These are phyloP conservation scores for Russula lepida DNA, from an alignment of 768 basidiomycete species.

Conservation along the genomic window DNA sequence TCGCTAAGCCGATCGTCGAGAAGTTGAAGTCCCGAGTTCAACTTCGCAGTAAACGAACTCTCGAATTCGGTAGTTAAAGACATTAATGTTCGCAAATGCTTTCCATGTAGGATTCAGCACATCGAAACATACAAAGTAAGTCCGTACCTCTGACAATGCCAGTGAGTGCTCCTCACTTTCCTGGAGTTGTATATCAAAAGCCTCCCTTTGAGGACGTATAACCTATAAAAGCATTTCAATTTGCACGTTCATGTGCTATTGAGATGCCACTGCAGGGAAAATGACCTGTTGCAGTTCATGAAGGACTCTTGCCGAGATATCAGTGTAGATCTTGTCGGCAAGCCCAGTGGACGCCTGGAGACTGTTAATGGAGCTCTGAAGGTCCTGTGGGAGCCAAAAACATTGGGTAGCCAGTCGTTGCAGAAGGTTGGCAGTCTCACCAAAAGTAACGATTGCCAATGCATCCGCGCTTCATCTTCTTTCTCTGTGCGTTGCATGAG, in stretches of 20 bases:
- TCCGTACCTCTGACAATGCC: constrained; percentile 7
- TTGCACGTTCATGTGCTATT: neutral
- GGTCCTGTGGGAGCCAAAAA: neutral
- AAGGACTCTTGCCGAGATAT: constrained; percentile 3
- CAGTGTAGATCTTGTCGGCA: constrained; percentile 2
- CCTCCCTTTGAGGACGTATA: constrained; percentile 5
- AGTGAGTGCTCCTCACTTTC: constrained; percentile 7
- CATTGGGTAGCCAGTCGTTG: neutral
- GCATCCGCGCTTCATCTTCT: neutral
- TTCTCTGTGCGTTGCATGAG: constrained; percentile 8
- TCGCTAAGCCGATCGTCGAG: constrained; percentile 1
- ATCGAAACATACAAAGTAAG: neutral
- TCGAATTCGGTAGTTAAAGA: constrained; percentile 11
- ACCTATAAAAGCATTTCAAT: neutral
- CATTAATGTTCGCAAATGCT: constrained; percentile 5
- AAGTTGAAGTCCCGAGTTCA: constrained; percentile 1
- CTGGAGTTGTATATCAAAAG: constrained; percentile 10
- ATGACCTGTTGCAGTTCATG: constrained; percentile 11
- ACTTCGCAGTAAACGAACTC: constrained; percentile 1
- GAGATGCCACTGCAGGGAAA: neutral
- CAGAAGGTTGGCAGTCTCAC: neutral
- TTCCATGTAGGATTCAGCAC: neutral
- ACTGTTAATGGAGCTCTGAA: constrained; percentile 1
- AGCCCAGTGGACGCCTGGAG: constrained; percentile 5
- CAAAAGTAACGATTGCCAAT: constrained; percentile 12